Evolutionary conservation across 306 rosid genomes (phyloP).

Genomic region (Lagenaria siceraria): DNA sequence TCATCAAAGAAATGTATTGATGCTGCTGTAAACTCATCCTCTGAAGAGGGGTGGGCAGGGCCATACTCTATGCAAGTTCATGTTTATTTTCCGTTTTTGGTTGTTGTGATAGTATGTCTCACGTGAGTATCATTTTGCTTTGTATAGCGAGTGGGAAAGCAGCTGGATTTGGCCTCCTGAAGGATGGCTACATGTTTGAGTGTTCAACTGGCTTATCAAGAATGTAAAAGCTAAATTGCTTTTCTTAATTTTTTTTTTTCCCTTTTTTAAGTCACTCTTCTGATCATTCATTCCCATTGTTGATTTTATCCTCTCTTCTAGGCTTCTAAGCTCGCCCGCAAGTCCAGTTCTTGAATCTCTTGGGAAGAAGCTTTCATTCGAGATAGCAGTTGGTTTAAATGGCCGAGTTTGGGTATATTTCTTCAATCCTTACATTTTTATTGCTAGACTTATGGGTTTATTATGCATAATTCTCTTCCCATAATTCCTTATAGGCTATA

Average conservation of each 20-base stretch:
- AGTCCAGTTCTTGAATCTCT: slow-evolving; percentile 68
- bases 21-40: background rate
- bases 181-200: slow-evolving; percentile 75
- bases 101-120: background rate
- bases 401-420: slow-evolving; percentile 83
- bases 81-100: background rate
- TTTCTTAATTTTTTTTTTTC: background rate
- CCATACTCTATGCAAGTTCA: background rate
- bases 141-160: slow-evolving; percentile 72
- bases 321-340: slow-evolving; percentile 68
- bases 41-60: background rate
- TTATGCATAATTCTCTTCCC: background rate
- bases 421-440: background rate
- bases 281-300: background rate
- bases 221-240: slow-evolving; percentile 32
- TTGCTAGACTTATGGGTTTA: background rate
- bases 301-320: slow-evolving; percentile 5
- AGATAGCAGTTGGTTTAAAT: slow-evolving; percentile 74
- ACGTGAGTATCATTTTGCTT: slow-evolving; percentile 1
- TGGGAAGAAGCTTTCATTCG: slow-evolving; percentile 90
- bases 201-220: slow-evolving; percentile 80
- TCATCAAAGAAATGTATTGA: background rate
- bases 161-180: slow-evolving; percentile 64
- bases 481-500: background rate
- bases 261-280: background rate